Percentiles rank a stretch among this genome's conserved stretches.
Evolutionary conservation across 192 early-diverging fungal genomes (phyloP).

Genomic region (Coemansia sp.): DNA sequence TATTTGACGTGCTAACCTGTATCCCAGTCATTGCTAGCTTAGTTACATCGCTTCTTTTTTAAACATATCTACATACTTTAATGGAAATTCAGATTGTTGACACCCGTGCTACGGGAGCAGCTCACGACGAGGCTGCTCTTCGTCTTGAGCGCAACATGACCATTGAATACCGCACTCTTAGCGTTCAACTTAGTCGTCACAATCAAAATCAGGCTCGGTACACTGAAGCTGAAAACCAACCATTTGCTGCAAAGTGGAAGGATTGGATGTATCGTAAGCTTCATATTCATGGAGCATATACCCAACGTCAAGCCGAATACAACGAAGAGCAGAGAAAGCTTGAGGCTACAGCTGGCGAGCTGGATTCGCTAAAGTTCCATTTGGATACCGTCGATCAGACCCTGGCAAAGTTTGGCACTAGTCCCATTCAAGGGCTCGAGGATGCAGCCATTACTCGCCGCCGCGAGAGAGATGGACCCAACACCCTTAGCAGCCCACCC

Average conservation of each 20-base stretch:
- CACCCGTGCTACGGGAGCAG: too few relatives aligned
- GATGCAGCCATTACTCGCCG: slow-evolving; percentile 13
- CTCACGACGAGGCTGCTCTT: too few relatives aligned
- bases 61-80: too few relatives aligned
- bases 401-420: slow-evolving; percentile 17
- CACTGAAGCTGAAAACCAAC: slow-evolving; percentile 18
- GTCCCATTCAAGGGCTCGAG: slow-evolving; percentile 22
- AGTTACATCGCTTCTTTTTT: too few relatives aligned
- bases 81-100: too few relatives aligned
- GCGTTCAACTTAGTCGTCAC: slow-evolving; percentile 32
- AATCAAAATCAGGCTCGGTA: slow-evolving; percentile 13
- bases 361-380: slow-evolving; percentile 25
- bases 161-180: slow-evolving; percentile 48
- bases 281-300: slow-evolving; percentile 15
- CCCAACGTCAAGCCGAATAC: slow-evolving; percentile 26
- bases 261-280: too few relatives aligned
- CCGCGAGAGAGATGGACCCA: slow-evolving; percentile 9
- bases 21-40: too few relatives aligned
- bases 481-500: slow-evolving; percentile 9
- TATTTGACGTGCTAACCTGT: too few relatives aligned
- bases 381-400: slow-evolving; percentile 17
- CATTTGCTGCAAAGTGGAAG: too few relatives aligned
- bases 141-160: too few relatives aligned
- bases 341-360: slow-evolving; percentile 18
- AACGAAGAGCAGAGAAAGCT: slow-evolving; percentile 16